These are phyloP conservation scores for Botrytis aclada DNA, from an alignment of 2,329 filamentous ascomycete species.

Conservation along the genomic window DNA sequence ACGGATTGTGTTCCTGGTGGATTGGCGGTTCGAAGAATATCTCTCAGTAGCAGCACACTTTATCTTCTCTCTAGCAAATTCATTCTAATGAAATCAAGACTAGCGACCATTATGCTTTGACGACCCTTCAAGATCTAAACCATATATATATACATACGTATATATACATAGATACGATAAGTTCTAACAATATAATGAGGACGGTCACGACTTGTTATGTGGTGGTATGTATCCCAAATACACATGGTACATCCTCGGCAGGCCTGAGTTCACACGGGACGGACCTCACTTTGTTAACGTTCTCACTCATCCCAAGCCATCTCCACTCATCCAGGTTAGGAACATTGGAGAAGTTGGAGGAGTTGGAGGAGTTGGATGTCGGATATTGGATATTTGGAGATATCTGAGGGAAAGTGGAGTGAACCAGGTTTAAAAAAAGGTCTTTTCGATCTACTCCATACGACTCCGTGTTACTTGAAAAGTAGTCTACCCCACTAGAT, in stretches of 20 bases:
- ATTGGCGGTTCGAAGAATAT: not conserved
- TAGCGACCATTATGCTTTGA: not conserved
- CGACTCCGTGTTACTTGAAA: not conserved
- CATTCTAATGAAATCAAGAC: no score
- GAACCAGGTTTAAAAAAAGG: not conserved
- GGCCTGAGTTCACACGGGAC: not conserved
- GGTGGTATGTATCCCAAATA: not conserved
- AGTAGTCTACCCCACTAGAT: slow-evolving; percentile 4
- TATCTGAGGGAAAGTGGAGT: not conserved
- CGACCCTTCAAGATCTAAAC: not conserved
- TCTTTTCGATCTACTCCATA: not conserved
- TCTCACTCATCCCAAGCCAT: not conserved
- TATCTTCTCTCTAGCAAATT: not conserved
- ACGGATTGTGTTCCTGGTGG: not conserved
- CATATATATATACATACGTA: no score
- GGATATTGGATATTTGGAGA: not conserved
- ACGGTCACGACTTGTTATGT: not conserved
- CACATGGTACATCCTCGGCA: not conserved
- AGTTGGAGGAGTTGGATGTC: not conserved
- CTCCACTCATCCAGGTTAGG: not conserved
- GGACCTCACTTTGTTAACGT: not conserved
- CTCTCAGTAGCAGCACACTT: not conserved
- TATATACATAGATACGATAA: no score
- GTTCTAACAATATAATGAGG: not conserved
- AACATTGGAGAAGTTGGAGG: not conserved